A percentile compares a stretch with the other conserved stretches of the same genome.
These are phyloP conservation scores for Ceratocystis variospora DNA, from an alignment of 2,329 filamentous ascomycete species.

Conservation along the genomic window DNA sequence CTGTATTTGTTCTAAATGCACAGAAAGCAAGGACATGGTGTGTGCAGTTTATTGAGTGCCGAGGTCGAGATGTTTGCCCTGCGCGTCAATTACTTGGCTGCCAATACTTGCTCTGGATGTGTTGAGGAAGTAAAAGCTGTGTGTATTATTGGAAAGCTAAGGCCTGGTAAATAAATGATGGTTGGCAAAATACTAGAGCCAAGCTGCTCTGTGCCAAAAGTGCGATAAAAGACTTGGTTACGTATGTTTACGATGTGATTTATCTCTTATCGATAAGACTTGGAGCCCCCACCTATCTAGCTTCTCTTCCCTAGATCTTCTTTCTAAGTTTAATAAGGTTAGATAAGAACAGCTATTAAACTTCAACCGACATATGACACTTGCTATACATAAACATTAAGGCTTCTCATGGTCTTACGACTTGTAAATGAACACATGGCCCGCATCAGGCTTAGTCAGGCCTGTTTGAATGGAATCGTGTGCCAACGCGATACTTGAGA, in stretches of 20 bases:
- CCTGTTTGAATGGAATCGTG: neutral
- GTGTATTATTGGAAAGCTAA: neutral
- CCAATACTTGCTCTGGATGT: too few species aligned
- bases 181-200: neutral
- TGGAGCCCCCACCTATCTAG: conserved; percentile 1
- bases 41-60: neutral
- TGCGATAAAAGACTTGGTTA: neutral
- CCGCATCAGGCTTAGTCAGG: too few species aligned
- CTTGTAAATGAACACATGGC: too few species aligned
- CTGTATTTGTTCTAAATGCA: conserved; percentile 63
- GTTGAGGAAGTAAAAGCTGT: too few species aligned
- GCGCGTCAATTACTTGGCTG: too few species aligned
- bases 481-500: neutral
- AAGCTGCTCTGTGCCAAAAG: neutral
- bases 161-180: neutral
- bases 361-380: too few species aligned
- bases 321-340: too few species aligned
- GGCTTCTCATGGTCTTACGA: too few species aligned
- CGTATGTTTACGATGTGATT: neutral
- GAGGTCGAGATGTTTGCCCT: neutral
- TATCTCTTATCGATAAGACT: conserved; percentile 13
- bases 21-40: conserved; percentile 53
- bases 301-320: too few species aligned
- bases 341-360: too few species aligned
- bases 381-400: too few species aligned